Base-by-base conservation (phyloP, 805 yeast genomes). In the Lipomyces mesembrius region DNA sequence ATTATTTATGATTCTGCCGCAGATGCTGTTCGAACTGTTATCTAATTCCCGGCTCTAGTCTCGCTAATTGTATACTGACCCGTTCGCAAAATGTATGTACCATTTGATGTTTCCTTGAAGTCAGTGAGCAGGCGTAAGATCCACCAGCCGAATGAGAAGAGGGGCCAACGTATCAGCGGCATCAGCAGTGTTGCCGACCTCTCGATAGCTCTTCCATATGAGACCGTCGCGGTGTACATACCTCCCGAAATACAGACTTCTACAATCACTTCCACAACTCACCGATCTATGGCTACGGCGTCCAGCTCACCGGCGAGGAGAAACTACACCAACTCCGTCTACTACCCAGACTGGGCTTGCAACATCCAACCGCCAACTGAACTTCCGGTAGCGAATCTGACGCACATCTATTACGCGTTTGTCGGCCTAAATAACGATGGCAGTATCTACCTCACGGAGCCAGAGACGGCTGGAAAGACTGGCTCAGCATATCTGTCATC, bases 381-480 rank as follows among this genome's bases (percentile, higher is more conserved):
- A 59, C 83, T 92, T 3, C 90, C 92, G 2, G 76, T 83, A 1
- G 75, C 81, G 0, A 72, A 75, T 12, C 75, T 89, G 0, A 86
- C 96, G 25, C 89, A 90, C 70, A 77, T 94, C 1, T 88, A 87
- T 74, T 94, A 89, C 77, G 89, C 97, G 0, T 94, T 94, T 76
- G 80, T 90, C 59, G 79, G 83, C 52, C 82, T 92, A 3, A 85
- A 88, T 70, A 71, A 80, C 0, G 73, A 74, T 0, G 92, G 96
- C 0, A 76, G 74, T 1, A 79, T 90, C 2, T 74, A 74, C 17
- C 80, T 86, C 35, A 79, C 86, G 6, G 96, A 54, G 62, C 62
- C 63, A 3, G 63, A 57, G 14, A 8, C 57, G 9, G 65, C 52
- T n/a, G 60, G 67, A 12, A 35, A 49, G 12, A 32, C 62, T 9